Evolutionary conservation across 139 green algal species (phyloP), one percentile per base, ranked within the genome.

Genomic region (Monoraphidium neglectum): DNA sequence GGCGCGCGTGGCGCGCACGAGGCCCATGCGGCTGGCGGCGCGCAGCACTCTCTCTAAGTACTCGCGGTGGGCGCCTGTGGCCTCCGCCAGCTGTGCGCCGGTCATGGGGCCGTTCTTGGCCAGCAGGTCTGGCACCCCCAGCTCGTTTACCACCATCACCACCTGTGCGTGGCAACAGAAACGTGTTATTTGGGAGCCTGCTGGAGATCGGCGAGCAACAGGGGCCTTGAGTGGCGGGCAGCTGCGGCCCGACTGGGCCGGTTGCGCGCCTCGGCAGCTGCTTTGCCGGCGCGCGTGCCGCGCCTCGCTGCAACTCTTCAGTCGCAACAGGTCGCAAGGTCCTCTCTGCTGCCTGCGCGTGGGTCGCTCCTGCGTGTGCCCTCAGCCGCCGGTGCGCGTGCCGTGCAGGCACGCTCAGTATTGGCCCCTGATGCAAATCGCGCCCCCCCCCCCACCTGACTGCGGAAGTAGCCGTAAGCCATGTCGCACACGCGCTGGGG

Each of bases 361-460:
- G n/a, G n/a, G n/a, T n/a, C n/a, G n/a, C n/a, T n/a, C n/a, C n/a
- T n/a, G n/a, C n/a, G n/a, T n/a, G n/a, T n/a, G n/a, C n/a, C n/a
- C n/a, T n/a, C n/a, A n/a, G n/a, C n/a, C n/a, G n/a, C n/a, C n/a
- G n/a, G n/a, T n/a, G n/a, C n/a, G n/a, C n/a, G n/a, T n/a, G n/a
- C n/a, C n/a, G n/a, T n/a, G n/a, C n/a, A n/a, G n/a, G n/a, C n/a
- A n/a, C n/a, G n/a, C n/a, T n/a, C n/a, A n/a, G n/a, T 12, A 51
- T 51, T 8, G 43, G 43, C 43, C 43, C n/a, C n/a, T n/a, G n/a
- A n/a, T n/a, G n/a, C n/a, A n/a, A n/a, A n/a, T n/a, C n/a, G n/a
- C n/a, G n/a, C n/a, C n/a, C n/a, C n/a, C n/a, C n/a, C n/a, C 6
- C 46, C 36, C 47, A 79, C 73, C 73, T 79, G 73, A 33, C 62